Evolutionary conservation across 768 basidiomycete genomes (phyloP).

Genomic region (Serendipita sp.): DNA sequence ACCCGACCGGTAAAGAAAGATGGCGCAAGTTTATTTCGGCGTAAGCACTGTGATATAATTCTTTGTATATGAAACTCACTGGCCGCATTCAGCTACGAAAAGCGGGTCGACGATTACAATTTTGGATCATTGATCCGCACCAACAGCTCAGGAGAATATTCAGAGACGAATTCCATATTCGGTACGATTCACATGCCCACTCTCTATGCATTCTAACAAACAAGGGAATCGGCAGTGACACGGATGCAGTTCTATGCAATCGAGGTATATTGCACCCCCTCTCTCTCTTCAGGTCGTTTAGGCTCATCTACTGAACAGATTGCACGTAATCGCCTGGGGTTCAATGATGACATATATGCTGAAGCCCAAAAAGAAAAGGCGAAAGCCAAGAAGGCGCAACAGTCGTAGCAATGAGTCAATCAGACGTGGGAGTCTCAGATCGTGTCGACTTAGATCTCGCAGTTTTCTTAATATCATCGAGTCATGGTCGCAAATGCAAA

Average conservation of each 20-base stretch:
- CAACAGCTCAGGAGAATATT: conserved; percentile 65
- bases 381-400: conserved; percentile 38
- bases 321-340: conserved; percentile 72
- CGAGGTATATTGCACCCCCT: conserved; percentile 35
- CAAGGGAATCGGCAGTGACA: conserved; percentile 28
- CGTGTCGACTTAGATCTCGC: no score
- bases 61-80: neutral
- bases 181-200: conserved; percentile 30
- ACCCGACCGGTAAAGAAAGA: conserved; percentile 61
- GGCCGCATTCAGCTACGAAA: conserved; percentile 51
- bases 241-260: conserved; percentile 87
- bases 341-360: conserved; percentile 79
- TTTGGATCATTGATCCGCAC: conserved; percentile 88
- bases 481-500: no score
- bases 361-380: conserved; percentile 46
- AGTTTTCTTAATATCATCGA: no score
- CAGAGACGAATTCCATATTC: conserved; percentile 85
- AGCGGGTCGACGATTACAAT: conserved; percentile 84
- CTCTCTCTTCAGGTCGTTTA: neutral
- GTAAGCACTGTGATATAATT: conserved; percentile 24
- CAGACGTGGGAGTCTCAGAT: neutral
- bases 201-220: neutral
- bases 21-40: conserved; percentile 79
- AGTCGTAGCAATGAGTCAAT: neutral
- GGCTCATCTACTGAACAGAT: conserved; percentile 34